Percentiles rank a stretch among this genome's conserved stretches.
Conservation (phyloP, 78 protist species). For the slime mould (Dictyostelium discoideum) region dicty_2.7 NC_007088.5:6734501-6735000, state of each 20-base stretch:
- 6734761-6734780: constrained; percentile 97
- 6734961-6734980: constrained; percentile 97
- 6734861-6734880: constrained; percentile 92
- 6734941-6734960: constrained; percentile 98
- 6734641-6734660: constrained; percentile 88
- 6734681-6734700: constrained; percentile 58
- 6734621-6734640: constrained; percentile 58
- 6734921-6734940: constrained; percentile 82
- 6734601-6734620: constrained; percentile 84
- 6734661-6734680: constrained; percentile 52
- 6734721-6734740: constrained; percentile 95
- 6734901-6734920: constrained; percentile 87
- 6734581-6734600: constrained; percentile 64
- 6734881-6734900: constrained; percentile 94
- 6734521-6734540: constrained; percentile 12
- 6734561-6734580: constrained; percentile 2
- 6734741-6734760: constrained; percentile 93
- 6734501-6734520: constrained; percentile 1
- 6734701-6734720: constrained; percentile 82
- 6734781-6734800: constrained; percentile 88
- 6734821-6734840: constrained; percentile 94
- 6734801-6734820: constrained; percentile 53
- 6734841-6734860: constrained; percentile 92
- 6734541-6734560: neutral
- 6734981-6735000: constrained; percentile 94